These are phyloP conservation scores for Gloeostereum incarnatum DNA, from an alignment of 768 basidiomycete genomes.

Conservation along the genomic window DNA sequence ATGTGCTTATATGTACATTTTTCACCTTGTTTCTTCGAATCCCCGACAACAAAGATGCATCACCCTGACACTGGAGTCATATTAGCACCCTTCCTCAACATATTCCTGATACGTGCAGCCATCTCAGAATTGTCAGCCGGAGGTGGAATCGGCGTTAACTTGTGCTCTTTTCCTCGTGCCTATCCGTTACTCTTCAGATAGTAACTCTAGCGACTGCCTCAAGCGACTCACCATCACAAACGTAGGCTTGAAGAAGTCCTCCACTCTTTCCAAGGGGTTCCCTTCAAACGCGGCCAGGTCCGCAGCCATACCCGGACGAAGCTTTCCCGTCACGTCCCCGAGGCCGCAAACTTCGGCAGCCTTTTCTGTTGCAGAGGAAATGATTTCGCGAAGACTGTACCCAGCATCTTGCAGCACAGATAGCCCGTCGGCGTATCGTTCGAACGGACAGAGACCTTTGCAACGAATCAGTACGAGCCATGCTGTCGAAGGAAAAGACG, in stretches of 20 bases:
- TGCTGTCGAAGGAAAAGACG: background rate
- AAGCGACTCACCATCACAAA: constrained; percentile 3
- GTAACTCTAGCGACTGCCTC: background rate
- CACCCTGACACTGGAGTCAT: too few relatives aligned
- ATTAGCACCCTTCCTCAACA: constrained; percentile 4
- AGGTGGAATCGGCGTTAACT: constrained; percentile 3
- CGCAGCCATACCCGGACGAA: constrained; percentile 3
- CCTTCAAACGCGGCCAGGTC: constrained; percentile 5
- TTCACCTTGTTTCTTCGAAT: too few relatives aligned
- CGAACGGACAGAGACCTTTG: constrained; percentile 3
- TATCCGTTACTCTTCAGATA: background rate
- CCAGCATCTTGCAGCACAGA: constrained; percentile 5
- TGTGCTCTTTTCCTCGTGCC: constrained; percentile 5
- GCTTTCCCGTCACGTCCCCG: constrained; percentile 1
- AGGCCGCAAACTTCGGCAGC: constrained; percentile 5
- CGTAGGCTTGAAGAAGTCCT: constrained; percentile 1
- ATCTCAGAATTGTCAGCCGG: constrained; percentile 1
- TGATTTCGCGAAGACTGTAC: constrained; percentile 4
- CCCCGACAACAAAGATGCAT: too few relatives aligned
- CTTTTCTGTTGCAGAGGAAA: constrained; percentile 4
- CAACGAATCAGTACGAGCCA: background rate
- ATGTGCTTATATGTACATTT: too few relatives aligned
- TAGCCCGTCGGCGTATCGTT: constrained; percentile 6
- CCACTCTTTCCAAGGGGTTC: constrained; percentile 5
- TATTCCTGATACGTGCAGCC: background rate